Conservation (phyloP, 2,329 filamentous ascomycete species). For the Fusarium veterinarium region DNA sequence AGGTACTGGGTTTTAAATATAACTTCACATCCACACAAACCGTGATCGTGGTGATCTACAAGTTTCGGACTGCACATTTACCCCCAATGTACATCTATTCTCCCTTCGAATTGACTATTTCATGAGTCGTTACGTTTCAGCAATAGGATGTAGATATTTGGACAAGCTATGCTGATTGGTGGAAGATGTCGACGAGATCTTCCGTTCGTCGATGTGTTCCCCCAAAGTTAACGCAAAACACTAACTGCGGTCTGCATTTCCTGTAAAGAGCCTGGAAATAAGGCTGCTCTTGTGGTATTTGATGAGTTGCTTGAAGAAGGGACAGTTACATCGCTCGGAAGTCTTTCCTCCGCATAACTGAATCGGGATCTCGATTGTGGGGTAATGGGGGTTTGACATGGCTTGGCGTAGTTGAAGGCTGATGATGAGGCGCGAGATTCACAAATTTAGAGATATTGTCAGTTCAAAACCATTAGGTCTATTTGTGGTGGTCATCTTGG, state of each 20-base stretch:
- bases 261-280: not conserved
- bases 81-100: not conserved
- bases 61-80: accelerated
- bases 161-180: not conserved
- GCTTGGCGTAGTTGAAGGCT: too few relatives aligned
- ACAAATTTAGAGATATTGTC: accelerated
- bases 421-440: not conserved
- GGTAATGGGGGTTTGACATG: not conserved
- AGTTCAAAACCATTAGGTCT: not conserved
- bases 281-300: not conserved
- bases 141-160: accelerated
- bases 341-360: not conserved
- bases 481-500: accelerated
- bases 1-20: not conserved
- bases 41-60: accelerated
- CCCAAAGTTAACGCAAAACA: not conserved
- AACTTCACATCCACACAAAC: not conserved
- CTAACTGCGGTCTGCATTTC: not conserved
- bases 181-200: not conserved
- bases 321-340: not conserved
- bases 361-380: not conserved
- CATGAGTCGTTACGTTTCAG: not conserved
- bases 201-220: not conserved
- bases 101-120: accelerated
- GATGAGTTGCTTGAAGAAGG: not conserved